Conservation (phyloP, 495 filamentous ascomycete species). For the Aspergillus taichungensis region DNA sequence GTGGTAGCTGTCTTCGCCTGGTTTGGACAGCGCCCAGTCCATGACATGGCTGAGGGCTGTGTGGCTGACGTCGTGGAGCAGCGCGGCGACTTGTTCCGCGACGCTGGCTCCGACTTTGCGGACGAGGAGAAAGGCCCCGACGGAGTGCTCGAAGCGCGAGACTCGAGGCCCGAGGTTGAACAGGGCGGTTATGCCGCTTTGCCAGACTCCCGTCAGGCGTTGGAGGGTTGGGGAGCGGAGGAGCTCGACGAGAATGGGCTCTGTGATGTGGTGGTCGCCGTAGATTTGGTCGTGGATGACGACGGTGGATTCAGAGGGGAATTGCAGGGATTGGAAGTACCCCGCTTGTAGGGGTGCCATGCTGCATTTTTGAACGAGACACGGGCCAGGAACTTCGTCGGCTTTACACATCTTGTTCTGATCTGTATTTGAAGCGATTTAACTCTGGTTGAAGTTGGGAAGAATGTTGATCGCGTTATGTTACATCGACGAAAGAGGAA, state of each 20-base stretch:
- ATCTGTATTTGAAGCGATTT: too few species aligned
- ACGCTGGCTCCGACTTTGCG: constrained; percentile 29
- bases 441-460: too few species aligned
- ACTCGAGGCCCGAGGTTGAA: constrained; percentile 26
- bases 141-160: constrained; percentile 36
- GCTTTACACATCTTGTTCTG: too few species aligned
- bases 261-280: constrained; percentile 22
- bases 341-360: too few species aligned
- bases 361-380: too few species aligned
- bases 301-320: constrained; percentile 9
- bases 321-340: constrained; percentile 15
- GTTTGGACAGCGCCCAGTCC: constrained; percentile 29
- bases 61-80: constrained; percentile 37
- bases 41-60: constrained; percentile 37
- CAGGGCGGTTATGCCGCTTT: constrained; percentile 30
- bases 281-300: constrained; percentile 29
- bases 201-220: constrained; percentile 29
- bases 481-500: too few species aligned
- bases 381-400: too few species aligned
- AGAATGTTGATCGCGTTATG: too few species aligned
- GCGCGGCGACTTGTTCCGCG: constrained; percentile 33
- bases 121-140: constrained; percentile 34
- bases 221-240: constrained; percentile 23
- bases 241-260: constrained; percentile 30
- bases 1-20: constrained; percentile 34